phyloP scores from a whole-genome alignment of 1,284 basidiomycete genomes.

The Jaminaea rosea region DNA sequence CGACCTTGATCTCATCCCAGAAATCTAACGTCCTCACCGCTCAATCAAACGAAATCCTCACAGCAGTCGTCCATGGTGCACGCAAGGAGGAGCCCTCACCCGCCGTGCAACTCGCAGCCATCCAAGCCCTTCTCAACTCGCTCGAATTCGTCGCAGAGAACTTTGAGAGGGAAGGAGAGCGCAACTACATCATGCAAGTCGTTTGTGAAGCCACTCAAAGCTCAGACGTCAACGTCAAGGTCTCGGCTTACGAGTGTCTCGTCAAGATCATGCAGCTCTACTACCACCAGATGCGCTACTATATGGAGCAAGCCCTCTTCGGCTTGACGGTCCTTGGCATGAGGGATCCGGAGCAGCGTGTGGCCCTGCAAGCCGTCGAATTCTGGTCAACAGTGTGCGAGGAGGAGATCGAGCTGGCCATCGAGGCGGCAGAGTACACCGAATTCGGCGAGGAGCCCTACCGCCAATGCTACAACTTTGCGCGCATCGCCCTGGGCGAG shows the following conservation, averaged over 20 bases:
- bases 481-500: conserved; percentile 85
- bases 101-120: conserved; percentile 90
- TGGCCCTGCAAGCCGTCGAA: conserved; percentile 92
- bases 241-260: conserved; percentile 69
- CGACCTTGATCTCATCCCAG: neutral
- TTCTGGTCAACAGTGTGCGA: conserved; percentile 99
- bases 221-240: conserved; percentile 59
- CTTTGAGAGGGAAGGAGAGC: conserved; percentile 77
- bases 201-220: conserved; percentile 97
- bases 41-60: conserved; percentile 93
- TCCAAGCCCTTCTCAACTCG: conserved; percentile 87
- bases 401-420: conserved; percentile 85
- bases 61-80: conserved; percentile 95
- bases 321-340: conserved; percentile 97
- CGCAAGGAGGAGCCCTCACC: conserved; percentile 79
- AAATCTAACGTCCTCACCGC: conserved; percentile 64
- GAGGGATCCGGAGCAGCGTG: conserved; percentile 82
- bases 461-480: conserved; percentile 79
- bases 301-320: conserved; percentile 98
- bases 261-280: conserved; percentile 96
- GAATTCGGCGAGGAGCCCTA: conserved; percentile 87
- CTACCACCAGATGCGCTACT: conserved; percentile 98
- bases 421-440: conserved; percentile 85
- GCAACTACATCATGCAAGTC: conserved; percentile 99
- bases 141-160: conserved; percentile 96